Percentiles rank a stretch among this genome's conserved stretches.
These are phyloP conservation scores for Phalaenopsis aphrodite DNA, from an alignment of 106 monocot genomes.

Conservation along the genomic window DNA sequence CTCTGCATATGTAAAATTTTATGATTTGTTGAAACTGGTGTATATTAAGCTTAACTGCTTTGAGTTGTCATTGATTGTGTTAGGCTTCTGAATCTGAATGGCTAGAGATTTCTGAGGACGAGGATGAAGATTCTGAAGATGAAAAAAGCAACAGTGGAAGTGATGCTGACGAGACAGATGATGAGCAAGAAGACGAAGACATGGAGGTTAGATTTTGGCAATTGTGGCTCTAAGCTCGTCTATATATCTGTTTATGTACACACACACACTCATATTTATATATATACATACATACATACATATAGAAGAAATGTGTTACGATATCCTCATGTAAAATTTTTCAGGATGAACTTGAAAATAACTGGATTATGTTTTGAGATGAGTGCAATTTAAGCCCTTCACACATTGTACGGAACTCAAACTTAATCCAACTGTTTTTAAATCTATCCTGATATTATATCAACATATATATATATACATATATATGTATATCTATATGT, in stretches of 20 bases:
- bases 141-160: slow-evolving; percentile 37
- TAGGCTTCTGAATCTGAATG: slow-evolving; percentile 95
- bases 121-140: slow-evolving; percentile 58
- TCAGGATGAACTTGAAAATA: no score
- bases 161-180: slow-evolving; percentile 42
- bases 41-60: not conserved
- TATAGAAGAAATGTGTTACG: no score
- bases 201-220: slow-evolving; percentile 30
- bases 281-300: no score
- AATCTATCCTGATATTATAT: no score
- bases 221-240: not conserved
- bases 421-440: no score
- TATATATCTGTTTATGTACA: not conserved
- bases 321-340: no score
- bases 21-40: not conserved
- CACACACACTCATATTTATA: not conserved
- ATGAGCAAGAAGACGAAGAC: slow-evolving; percentile 50
- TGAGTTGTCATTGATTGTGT: not conserved
- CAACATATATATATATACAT: no score
- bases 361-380: no score
- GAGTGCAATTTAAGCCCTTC: no score
- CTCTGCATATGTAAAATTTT: not conserved
- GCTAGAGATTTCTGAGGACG: slow-evolving; percentile 83
- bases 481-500: no score
- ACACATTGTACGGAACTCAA: no score